A percentile compares a stretch with the other conserved stretches of the same genome.
Evolutionary conservation across 345 rosid genomes (phyloP).

Genomic region (Populus ilicifolia): DNA sequence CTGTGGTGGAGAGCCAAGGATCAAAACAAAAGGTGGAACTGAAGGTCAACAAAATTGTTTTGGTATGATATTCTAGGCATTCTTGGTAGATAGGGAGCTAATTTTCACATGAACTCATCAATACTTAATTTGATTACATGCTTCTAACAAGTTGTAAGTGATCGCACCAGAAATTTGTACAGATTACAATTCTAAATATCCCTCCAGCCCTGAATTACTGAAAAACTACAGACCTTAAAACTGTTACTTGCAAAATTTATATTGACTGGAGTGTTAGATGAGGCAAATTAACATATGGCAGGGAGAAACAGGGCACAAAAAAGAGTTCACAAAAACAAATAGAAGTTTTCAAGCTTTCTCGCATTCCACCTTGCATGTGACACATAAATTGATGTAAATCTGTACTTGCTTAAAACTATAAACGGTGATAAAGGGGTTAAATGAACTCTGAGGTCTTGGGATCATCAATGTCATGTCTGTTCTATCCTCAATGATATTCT

Average conservation of each 20-base stretch:
- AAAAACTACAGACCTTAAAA: neutral
- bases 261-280: neutral
- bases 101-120: neutral
- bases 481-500: neutral
- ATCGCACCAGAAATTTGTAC: neutral
- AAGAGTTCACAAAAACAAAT: neutral
- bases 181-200: neutral
- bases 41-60: conserved; percentile 67
- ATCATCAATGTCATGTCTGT: neutral
- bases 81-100: neutral
- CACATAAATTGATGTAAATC: neutral
- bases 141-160: neutral
- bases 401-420: neutral
- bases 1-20: conserved; percentile 81
- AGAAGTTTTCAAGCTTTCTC: neutral
- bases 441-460: neutral
- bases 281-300: neutral
- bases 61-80: conserved; percentile 41
- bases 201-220: neutral
- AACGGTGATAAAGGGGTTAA: neutral
- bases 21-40: conserved; percentile 87
- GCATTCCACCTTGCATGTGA: neutral
- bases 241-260: neutral
- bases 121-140: neutral
- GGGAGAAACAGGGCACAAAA: neutral